Evolutionary conservation across 1,284 basidiomycete species (phyloP).

Genomic region (Microbotryum scabiosae): DNA sequence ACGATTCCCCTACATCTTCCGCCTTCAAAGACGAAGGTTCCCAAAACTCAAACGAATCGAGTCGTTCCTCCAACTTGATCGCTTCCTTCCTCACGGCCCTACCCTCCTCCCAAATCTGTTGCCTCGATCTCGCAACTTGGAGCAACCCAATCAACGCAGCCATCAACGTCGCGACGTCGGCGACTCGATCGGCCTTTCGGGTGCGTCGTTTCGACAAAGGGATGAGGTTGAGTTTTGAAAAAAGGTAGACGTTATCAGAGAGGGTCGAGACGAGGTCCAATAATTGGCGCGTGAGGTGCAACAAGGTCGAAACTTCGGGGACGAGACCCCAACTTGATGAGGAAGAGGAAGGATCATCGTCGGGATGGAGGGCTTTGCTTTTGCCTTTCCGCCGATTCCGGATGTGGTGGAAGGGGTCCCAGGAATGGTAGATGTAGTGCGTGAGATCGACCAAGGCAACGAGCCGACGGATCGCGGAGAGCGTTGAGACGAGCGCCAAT

Average conservation of each 20-base stretch:
- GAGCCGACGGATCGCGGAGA: slow-evolving; percentile 16
- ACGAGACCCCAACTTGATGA: too few species aligned
- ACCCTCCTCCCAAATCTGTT: background rate
- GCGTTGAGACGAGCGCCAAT: slow-evolving; percentile 12
- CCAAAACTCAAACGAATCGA: slow-evolving; percentile 21
- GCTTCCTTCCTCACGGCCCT: background rate
- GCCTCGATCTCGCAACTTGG: background rate
- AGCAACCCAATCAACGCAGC: background rate
- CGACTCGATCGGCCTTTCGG: background rate
- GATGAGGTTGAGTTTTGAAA: slow-evolving; percentile 4
- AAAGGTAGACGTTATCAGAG: slow-evolving; percentile 19
- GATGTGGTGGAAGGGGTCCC: background rate
- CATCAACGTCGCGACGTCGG: slow-evolving; percentile 7
- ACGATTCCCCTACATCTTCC: too few species aligned
- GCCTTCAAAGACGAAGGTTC: background rate
- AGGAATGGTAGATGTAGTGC: background rate
- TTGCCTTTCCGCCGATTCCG: background rate
- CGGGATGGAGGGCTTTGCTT: background rate
- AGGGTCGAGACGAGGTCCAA: slow-evolving; percentile 11
- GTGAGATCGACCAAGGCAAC: slow-evolving; percentile 8
- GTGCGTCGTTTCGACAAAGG: background rate
- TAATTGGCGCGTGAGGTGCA: background rate
- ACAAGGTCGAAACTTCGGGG: background rate
- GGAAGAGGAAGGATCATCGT: background rate
- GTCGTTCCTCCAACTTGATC: slow-evolving; percentile 1